Base-by-base conservation (phyloP, 164 flowering plant genomes). In the Vitis rupestris region DNA sequence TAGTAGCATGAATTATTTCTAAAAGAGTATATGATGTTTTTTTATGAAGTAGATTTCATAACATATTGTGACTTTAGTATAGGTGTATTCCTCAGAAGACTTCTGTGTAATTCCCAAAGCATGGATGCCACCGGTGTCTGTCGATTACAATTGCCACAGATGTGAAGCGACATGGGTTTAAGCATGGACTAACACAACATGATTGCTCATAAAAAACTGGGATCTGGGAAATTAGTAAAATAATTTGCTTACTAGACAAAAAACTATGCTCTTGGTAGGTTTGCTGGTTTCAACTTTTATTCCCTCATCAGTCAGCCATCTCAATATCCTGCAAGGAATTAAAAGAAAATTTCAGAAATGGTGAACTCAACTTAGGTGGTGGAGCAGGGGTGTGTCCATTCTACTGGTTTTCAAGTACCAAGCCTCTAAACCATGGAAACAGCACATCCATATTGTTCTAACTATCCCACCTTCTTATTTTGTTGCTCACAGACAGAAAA, bases 61-160 rank as follows among this genome's bases (percentile, higher is more conserved):
- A 23, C 27, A 23, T 23, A 2, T 0, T 23, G 27, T 23, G 27
- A 23, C 2, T 23, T 23, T 23, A 2, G 27, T 23, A 23, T 23
- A 23, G 27, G 27, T 60, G 16, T 30, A 31, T 13, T 71, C 76
- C 88, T 91, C 56, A 76, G 76, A 56, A 91, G 92, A 78, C 83
- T 86, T 58, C 72, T 79, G 73, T 79, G 59, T 62, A 89, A 66
- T 55, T 87, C 91, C 88, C 65, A 89, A 65, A 4, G 93, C 87
- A 67, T 86, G 92, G 71, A 91, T 90, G 19, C 96, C 97, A 70
- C 96, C 90, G 27, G 98, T 93, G 74, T 93, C 94, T 4, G 79
- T 93, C 95, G 17, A 88, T 90, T 30, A 93, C 97, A 61, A 97
- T 97, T 91, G 87, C 74, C 77, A 71, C 14, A 49, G 31, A 16